These are phyloP conservation scores for Thraustochytrium striatum DNA, from an alignment of 352 stramenopile genomes.

Conservation along the genomic window DNA sequence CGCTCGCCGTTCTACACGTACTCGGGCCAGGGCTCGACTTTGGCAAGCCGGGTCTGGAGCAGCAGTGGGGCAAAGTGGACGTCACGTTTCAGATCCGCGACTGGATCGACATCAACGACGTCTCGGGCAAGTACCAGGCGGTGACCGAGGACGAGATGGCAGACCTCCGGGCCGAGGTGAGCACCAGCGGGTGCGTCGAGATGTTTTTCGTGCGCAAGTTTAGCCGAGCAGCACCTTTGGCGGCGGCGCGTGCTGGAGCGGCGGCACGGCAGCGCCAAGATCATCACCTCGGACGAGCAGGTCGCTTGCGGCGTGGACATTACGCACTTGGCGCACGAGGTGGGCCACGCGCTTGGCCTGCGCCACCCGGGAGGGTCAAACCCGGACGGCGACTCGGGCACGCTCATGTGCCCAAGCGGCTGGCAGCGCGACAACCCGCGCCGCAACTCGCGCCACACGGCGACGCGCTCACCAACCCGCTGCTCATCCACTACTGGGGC, in stretches of 20 bases:
- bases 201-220: constrained; percentile 24
- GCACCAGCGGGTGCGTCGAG: not conserved
- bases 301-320: not conserved
- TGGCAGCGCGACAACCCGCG: constrained; percentile 31
- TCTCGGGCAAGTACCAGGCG: not conserved
- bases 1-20: too few relatives aligned
- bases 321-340: constrained; percentile 24
- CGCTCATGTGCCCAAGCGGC: constrained; percentile 26
- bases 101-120: constrained; percentile 4
- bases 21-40: constrained; percentile 19
- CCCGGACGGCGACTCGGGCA: not conserved
- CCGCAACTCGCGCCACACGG: constrained; percentile 26
- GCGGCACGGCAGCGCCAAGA: constrained; percentile 23
- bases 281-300: constrained; percentile 28
- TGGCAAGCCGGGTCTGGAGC: not conserved
- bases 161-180: not conserved
- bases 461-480: not conserved
- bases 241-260: constrained; percentile 2
- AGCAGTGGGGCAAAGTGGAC: constrained; percentile 28
- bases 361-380: not conserved
- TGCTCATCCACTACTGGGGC: not conserved
- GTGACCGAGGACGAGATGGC: constrained; percentile 1
- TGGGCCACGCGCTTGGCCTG: constrained; percentile 11
- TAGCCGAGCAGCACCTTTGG: not conserved
- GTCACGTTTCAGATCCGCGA: not conserved